Evolutionary conservation across 129 eudicot species (phyloP).

Genomic region (Escallonia herrerae): DNA sequence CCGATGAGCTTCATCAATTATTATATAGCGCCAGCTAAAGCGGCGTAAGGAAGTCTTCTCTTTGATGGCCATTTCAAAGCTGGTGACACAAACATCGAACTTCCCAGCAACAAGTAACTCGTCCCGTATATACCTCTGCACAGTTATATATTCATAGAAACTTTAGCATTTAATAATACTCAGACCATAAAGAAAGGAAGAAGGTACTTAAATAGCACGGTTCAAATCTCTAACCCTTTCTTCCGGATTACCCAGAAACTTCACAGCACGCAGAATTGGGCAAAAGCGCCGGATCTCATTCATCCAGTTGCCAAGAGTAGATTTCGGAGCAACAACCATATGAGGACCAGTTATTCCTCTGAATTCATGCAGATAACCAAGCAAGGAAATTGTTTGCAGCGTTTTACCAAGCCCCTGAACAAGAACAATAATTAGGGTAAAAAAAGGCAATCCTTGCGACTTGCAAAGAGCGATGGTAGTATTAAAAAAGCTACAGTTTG

Average conservation of each 20-base stretch:
- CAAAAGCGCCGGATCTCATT: conserved; percentile 94
- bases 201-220: not conserved
- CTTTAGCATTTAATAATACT: not conserved
- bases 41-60: conserved; percentile 91
- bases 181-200: not conserved
- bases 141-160: conserved; percentile 1
- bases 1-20: conserved; percentile 98
- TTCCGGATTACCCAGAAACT: conserved; percentile 94
- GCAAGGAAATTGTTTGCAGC: conserved; percentile 89
- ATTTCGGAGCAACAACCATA: conserved; percentile 99
- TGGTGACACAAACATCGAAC: conserved; percentile 98
- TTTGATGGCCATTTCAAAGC: conserved; percentile 98
- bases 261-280: conserved; percentile 81
- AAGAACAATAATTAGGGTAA: not conserved
- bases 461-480: not conserved
- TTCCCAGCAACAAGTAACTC: conserved; percentile 92
- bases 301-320: conserved; percentile 99
- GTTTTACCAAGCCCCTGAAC: conserved; percentile 95
- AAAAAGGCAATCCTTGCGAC: not conserved
- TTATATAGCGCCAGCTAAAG: conserved; percentile 97
- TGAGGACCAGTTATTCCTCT: conserved; percentile 98
- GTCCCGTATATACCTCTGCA: conserved; percentile 86
- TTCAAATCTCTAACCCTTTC: conserved; percentile 55
- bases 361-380: conserved; percentile 92
- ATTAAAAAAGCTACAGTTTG: not conserved